phyloP scores from a whole-genome alignment of 2,329 filamentous ascomycete genomes.

The Remersonia thermophila region DNA sequence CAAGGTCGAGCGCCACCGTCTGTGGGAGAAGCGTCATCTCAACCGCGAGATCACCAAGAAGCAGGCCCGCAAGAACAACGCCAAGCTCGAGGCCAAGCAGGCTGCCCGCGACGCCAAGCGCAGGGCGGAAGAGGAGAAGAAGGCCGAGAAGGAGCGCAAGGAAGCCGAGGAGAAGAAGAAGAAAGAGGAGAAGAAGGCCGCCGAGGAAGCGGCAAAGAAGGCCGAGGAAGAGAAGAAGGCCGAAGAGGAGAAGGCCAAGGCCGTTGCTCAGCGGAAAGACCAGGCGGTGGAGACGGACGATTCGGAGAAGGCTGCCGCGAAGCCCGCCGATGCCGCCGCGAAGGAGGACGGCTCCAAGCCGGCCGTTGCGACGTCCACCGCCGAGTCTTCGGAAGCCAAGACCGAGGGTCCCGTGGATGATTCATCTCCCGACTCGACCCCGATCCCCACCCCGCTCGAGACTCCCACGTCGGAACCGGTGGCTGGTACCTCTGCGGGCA shows the following conservation, averaged over 20 bases:
- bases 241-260: conserved; percentile 2
- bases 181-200: conserved; percentile 7
- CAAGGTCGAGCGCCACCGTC: conserved; percentile 29
- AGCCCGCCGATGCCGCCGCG: not conserved
- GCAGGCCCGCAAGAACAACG: conserved; percentile 30
- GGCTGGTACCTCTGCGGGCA: not conserved
- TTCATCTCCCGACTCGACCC: conserved; percentile 2
- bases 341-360: not conserved
- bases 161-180: conserved; percentile 17
- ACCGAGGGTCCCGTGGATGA: conserved; percentile 8
- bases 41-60: conserved; percentile 27
- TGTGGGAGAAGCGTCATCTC: conserved; percentile 27
- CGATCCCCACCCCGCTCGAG: not conserved
- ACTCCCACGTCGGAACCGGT: not conserved
- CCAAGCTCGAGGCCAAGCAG: conserved; percentile 25
- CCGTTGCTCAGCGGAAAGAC: conserved; percentile 13
- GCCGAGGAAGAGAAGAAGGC: conserved; percentile 18
- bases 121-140: conserved; percentile 13
- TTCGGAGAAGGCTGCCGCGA: conserved; percentile 1
- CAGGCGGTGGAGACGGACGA: conserved; percentile 8
- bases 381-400: conserved; percentile 7
- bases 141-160: conserved; percentile 25
- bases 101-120: conserved; percentile 18
- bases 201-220: conserved; percentile 12
- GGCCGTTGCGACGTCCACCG: conserved; percentile 10